phyloP scores from a whole-genome alignment of 2,329 filamentous ascomycete species.

The Calonectria pauciramosa region DNA sequence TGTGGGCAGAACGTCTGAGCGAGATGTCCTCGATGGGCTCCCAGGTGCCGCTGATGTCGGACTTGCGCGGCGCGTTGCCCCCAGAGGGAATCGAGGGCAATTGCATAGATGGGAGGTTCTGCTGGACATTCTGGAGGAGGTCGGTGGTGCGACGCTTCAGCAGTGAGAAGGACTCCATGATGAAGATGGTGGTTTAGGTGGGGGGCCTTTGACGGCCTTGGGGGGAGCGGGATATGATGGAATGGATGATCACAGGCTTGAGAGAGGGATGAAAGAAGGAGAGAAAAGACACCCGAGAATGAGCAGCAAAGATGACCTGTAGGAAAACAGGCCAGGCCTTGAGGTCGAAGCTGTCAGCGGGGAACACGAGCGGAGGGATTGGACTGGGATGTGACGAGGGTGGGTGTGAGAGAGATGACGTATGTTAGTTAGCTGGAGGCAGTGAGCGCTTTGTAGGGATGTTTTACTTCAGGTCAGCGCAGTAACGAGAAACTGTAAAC shows the following conservation, averaged over 20 bases:
- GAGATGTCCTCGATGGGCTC: slow-evolving; percentile 66
- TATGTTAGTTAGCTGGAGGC: slow-evolving; percentile 10
- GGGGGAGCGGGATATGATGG: neutral
- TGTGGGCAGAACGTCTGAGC: slow-evolving; percentile 81
- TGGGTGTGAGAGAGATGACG: slow-evolving; percentile 29
- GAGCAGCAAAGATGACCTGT: slow-evolving; percentile 15
- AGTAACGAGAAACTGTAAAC: neutral
- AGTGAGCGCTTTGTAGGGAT: neutral
- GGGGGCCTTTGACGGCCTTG: slow-evolving; percentile 18
- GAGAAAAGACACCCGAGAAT: slow-evolving; percentile 2
- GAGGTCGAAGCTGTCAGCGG: slow-evolving; percentile 29
- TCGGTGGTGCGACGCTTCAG: slow-evolving; percentile 70
- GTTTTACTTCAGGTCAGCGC: slow-evolving; percentile 10
- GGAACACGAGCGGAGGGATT: slow-evolving; percentile 21
- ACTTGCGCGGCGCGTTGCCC: slow-evolving; percentile 36
- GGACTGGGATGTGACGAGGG: slow-evolving; percentile 21
- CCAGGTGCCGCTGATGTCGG: slow-evolving; percentile 70
- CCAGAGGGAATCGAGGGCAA: slow-evolving; percentile 41
- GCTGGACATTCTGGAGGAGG: slow-evolving; percentile 64
- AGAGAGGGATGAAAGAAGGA: neutral
- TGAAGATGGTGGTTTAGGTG: slow-evolving; percentile 29
- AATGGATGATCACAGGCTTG: slow-evolving; percentile 13
- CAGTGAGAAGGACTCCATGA: slow-evolving; percentile 64
- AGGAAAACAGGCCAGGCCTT: slow-evolving; percentile 20
- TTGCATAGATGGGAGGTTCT: slow-evolving; percentile 56